Evolutionary conservation across 352 stramenopile species (phyloP).

Genomic region (Globisporangium nunn): DNA sequence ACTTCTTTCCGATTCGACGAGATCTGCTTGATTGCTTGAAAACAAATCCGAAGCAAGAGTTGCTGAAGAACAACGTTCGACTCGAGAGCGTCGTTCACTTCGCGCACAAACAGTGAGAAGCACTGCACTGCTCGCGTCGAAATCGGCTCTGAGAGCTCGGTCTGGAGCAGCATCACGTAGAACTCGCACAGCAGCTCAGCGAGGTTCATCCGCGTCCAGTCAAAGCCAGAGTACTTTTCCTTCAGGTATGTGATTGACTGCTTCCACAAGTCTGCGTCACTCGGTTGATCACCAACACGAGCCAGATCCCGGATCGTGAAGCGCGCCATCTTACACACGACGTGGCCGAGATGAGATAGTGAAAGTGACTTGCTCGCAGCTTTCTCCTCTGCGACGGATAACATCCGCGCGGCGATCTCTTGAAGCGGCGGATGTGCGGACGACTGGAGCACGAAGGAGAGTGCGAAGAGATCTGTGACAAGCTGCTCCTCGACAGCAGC

Average conservation of each 20-base stretch:
- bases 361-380: constrained; percentile 32
- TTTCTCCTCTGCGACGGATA: constrained; percentile 39
- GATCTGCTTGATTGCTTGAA: constrained; percentile 54
- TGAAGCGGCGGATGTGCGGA: constrained; percentile 19
- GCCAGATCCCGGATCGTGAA: constrained; percentile 56
- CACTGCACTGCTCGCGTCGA: constrained; percentile 52
- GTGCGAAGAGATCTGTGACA: constrained; percentile 62
- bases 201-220: constrained; percentile 58
- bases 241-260: constrained; percentile 56
- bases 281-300: constrained; percentile 18
- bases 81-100: constrained; percentile 31
- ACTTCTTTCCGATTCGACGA: constrained; percentile 22
- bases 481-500: constrained; percentile 41
- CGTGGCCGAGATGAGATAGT: constrained; percentile 48
- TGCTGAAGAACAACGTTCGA: constrained; percentile 44
- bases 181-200: constrained; percentile 52
- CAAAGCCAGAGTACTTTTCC: constrained; percentile 55
- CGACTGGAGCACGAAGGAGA: constrained; percentile 49
- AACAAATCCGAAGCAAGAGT: constrained; percentile 63
- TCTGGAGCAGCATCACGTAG: constrained; percentile 44
- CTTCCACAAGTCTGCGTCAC: constrained; percentile 28
- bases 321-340: constrained; percentile 58
- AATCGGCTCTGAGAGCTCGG: constrained; percentile 31
- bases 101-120: constrained; percentile 51
- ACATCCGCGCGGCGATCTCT: constrained; percentile 31